Conservation (phyloP, 768 basidiomycete genomes). For the Lentinula edodes region DNA sequence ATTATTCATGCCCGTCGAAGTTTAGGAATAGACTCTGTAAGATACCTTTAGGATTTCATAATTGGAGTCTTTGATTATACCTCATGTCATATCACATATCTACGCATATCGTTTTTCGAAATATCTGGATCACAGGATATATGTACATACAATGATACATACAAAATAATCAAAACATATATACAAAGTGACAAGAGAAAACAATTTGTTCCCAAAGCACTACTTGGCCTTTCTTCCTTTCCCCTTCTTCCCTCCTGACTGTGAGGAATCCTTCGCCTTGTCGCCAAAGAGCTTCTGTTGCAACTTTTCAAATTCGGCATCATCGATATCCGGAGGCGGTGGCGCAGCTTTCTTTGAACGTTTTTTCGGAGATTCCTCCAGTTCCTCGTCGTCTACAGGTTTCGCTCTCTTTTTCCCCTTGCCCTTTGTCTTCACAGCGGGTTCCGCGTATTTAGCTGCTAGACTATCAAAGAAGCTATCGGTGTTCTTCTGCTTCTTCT, state of each 20-base stretch:
- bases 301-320: slow-evolving; percentile 57
- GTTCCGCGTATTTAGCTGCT: slow-evolving; percentile 66
- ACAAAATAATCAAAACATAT: background rate
- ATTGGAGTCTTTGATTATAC: background rate
- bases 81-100: background rate
- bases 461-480: slow-evolving; percentile 71
- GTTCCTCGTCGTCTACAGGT: slow-evolving; percentile 33
- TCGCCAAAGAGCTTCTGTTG: slow-evolving; percentile 52
- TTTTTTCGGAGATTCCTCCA: slow-evolving; percentile 42
- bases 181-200: slow-evolving; percentile 1
- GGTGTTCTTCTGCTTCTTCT: slow-evolving; percentile 61
- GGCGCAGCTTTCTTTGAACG: slow-evolving; percentile 33
- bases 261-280: slow-evolving; percentile 27
- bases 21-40: slow-evolving; percentile 78
- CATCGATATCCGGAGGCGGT: slow-evolving; percentile 54
- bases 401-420: slow-evolving; percentile 52
- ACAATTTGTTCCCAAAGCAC: background rate
- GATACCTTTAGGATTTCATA: slow-evolving; percentile 50
- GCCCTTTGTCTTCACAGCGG: slow-evolving; percentile 34
- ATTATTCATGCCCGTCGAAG: slow-evolving; percentile 80
- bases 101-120: background rate
- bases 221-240: slow-evolving; percentile 32
- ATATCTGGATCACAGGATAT: background rate
- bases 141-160: background rate
- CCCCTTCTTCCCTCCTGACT: slow-evolving; percentile 21